Conservation (phyloP, 169 alveolate genomes). For the Plasmodium fragile region DNA sequence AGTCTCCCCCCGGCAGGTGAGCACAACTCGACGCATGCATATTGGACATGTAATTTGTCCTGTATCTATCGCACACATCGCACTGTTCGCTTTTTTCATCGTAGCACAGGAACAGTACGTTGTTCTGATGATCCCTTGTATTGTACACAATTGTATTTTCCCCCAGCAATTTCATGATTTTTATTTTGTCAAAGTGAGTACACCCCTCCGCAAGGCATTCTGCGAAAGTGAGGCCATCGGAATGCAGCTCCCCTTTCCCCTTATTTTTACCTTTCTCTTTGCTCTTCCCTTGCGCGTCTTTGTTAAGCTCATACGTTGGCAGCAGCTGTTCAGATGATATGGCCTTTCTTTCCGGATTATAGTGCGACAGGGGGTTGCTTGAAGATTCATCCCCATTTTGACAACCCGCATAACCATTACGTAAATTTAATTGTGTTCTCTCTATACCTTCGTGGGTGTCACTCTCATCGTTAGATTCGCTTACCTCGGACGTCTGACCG, state of each 20-base stretch:
- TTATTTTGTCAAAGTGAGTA: not conserved
- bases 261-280: not conserved
- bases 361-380: not conserved
- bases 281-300: not conserved
- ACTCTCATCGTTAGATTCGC: slow-evolving; percentile 5
- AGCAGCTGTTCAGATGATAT: not conserved
- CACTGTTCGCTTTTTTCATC: slow-evolving; percentile 61
- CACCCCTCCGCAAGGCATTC: not conserved
- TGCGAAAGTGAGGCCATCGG: not conserved
- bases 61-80: slow-evolving; percentile 35
- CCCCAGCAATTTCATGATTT: not conserved
- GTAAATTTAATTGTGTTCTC: not conserved
- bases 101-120: slow-evolving; percentile 34
- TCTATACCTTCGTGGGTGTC: not conserved
- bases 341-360: not conserved
- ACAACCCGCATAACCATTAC: not conserved
- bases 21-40: not conserved
- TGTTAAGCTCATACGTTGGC: not conserved
- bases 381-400: not conserved
- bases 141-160: not conserved
- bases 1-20: not conserved
- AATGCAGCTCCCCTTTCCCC: not conserved
- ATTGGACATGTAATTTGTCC: slow-evolving; percentile 54
- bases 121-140: not conserved
- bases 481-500: not conserved